Percentiles rank a stretch among this genome's conserved stretches.
Evolutionary conservation across 257 asterid genomes (phyloP).

Genomic region (Eustoma russellianum): DNA sequence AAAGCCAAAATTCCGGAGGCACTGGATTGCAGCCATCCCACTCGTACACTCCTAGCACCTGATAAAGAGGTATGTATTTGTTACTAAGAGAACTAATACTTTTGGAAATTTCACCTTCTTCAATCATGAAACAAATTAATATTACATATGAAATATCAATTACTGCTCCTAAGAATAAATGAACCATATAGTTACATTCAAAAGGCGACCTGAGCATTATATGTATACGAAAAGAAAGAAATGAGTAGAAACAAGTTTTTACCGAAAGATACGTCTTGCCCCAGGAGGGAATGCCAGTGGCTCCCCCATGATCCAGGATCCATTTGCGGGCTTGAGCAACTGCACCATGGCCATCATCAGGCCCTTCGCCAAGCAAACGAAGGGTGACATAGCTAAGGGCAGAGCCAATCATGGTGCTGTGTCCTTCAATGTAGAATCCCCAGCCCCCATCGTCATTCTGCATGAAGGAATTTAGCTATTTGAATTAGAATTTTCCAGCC

Average conservation of each 20-base stretch:
- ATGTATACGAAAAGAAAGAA: no score
- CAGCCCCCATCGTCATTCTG: neutral
- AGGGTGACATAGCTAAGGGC: neutral
- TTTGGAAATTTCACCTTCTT: no score
- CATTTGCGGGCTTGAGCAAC: neutral
- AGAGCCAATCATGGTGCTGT: neutral
- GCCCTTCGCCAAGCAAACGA: slow-evolving; percentile 5
- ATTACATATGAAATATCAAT: no score
- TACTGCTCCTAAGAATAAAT: no score
- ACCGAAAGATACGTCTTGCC: slow-evolving; percentile 1
- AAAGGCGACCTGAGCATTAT: no score
- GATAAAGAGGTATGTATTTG: neutral
- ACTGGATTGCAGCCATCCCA: slow-evolving; percentile 71
- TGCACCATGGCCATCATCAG: neutral
- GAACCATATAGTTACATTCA: no score
- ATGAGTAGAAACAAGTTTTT: neutral
- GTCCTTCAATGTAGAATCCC: slow-evolving; percentile 2
- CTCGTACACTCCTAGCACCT: slow-evolving; percentile 51
- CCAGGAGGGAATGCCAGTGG: slow-evolving; percentile 44
- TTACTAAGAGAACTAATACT: neutral
- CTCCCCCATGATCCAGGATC: slow-evolving; percentile 1
- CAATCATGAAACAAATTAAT: no score
- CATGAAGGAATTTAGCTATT: neutral
- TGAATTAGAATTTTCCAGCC: no score
- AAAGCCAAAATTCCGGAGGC: slow-evolving; percentile 77